These are phyloP conservation scores for Pseudogymnoascus pannorum DNA, from an alignment of 2,329 filamentous ascomycete genomes.

Conservation along the genomic window DNA sequence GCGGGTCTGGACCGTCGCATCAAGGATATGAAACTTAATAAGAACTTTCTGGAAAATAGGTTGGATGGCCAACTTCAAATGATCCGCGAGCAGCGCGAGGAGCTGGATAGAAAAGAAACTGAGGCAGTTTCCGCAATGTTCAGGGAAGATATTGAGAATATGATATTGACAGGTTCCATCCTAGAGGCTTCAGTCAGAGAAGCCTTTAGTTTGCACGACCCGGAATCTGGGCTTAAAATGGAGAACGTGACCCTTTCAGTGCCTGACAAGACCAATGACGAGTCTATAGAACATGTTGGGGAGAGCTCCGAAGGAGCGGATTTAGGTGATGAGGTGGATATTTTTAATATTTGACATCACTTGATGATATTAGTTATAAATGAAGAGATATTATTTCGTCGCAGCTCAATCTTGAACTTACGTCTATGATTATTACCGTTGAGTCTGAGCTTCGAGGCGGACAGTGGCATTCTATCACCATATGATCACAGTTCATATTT, in stretches of 20 bases:
- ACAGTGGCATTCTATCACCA: too few species aligned
- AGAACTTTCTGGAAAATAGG: slow-evolving; percentile 28
- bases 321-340: background rate
- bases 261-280: background rate
- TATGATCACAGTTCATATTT: too few species aligned
- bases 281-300: background rate
- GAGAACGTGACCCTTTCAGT: background rate
- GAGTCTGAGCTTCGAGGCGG: background rate
- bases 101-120: slow-evolving; percentile 31
- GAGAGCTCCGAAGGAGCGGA: background rate
- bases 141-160: slow-evolving; percentile 26
- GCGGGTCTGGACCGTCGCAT: slow-evolving; percentile 26
- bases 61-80: slow-evolving; percentile 24
- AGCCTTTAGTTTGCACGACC: background rate
- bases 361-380: background rate
- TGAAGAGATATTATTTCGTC: background rate
- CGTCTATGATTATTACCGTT: background rate
- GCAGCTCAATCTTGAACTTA: background rate
- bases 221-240: background rate
- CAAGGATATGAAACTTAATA: slow-evolving; percentile 29
- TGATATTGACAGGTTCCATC: slow-evolving; percentile 24
- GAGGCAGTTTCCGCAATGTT: slow-evolving; percentile 25
- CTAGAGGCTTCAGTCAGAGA: slow-evolving; percentile 25
- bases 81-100: slow-evolving; percentile 30
- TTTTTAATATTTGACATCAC: background rate